Conservation (phyloP, 306 rosid species). For the Medicago truncatula region MtrunA17r5.0-ANR NC_053049.1:37822001-37822500, state of each 20-base stretch:
- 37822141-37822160: not conserved
- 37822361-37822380: no score
- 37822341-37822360: not conserved
- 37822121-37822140: conserved; percentile 34
- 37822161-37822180: not conserved
- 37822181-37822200: not conserved
- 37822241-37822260: conserved; percentile 20
- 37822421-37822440: no score
- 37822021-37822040: conserved; percentile 35
- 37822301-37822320: no score
- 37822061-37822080: not conserved
- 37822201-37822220: not conserved
- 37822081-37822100: not conserved
- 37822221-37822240: conserved; percentile 31
- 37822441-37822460: no score
- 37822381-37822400: no score
- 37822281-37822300: no score
- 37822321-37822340: no score
- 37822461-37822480: no score
- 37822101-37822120: not conserved
- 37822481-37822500: no score
- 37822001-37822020: not conserved
- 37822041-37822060: not conserved
- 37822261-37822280: not conserved
- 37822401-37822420: no score